Percentiles rank a stretch among this genome's conserved stretches.
phyloP scores from a whole-genome alignment of 1,139 yeast genomes.

The Blastobotrys raffinosifermentans region DNA sequence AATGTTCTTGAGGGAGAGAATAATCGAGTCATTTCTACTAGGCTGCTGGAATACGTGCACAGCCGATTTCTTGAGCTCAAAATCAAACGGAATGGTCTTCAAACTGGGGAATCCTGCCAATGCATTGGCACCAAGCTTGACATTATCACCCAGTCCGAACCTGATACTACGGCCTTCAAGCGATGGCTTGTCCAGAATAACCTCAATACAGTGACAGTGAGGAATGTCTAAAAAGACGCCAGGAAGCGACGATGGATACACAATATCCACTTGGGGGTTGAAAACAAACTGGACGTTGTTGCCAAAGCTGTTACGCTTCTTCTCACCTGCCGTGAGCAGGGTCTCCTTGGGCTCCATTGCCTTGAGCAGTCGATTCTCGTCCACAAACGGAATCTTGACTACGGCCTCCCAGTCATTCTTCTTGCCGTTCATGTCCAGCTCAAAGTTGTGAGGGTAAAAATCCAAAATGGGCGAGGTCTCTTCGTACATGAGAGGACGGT shows the following conservation, averaged over 20 bases:
- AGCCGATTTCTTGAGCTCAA: constrained; percentile 51
- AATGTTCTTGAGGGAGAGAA: constrained; percentile 54
- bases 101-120: constrained; percentile 91
- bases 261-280: constrained; percentile 68
- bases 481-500: constrained; percentile 84
- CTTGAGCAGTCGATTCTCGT: constrained; percentile 62
- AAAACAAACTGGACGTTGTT: constrained; percentile 57
- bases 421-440: constrained; percentile 87
- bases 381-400: constrained; percentile 90
- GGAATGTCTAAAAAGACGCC: constrained; percentile 72
- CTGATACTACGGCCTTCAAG: constrained; percentile 37
- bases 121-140: constrained; percentile 59
- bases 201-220: constrained; percentile 70
- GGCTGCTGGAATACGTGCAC: constrained; percentile 81
- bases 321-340: constrained; percentile 63
- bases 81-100: constrained; percentile 57
- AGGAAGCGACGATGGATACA: constrained; percentile 74
- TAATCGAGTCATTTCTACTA: constrained; percentile 74
- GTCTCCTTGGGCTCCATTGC: constrained; percentile 62
- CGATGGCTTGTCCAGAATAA: constrained; percentile 46
- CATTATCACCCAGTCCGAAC: constrained; percentile 63
- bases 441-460: constrained; percentile 87
- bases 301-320: constrained; percentile 68
- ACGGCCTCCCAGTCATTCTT: constrained; percentile 98
- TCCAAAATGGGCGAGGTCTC: constrained; percentile 81